A percentile compares a stretch with the other conserved stretches of the same genome.
These are phyloP conservation scores for Rhodotorula diobovata DNA, from an alignment of 768 basidiomycete genomes.

Conservation along the genomic window DNA sequence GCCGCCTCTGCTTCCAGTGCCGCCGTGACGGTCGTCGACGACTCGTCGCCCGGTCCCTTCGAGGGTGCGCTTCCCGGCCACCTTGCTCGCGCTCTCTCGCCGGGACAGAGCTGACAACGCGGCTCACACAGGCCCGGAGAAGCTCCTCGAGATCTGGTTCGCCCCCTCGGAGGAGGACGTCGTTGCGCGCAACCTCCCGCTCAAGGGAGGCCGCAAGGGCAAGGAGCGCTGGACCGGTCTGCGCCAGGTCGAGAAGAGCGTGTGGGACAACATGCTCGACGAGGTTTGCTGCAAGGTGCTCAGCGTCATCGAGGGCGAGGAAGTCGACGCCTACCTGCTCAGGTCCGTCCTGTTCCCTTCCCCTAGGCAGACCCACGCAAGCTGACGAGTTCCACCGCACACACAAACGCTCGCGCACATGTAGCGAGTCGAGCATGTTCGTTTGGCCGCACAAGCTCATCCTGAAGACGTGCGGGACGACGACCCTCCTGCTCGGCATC, in stretches of 20 bases:
- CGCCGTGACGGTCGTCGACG: constrained; percentile 26
- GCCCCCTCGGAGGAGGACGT: constrained; percentile 63
- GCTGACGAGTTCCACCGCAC: too few species aligned
- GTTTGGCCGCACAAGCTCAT: constrained; percentile 92
- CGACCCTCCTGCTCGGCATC: constrained; percentile 90
- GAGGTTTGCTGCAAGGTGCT: constrained; percentile 96
- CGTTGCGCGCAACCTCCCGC: constrained; percentile 15
- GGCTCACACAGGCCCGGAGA: constrained; percentile 36
- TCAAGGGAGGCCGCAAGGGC: constrained; percentile 41
- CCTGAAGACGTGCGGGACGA: constrained; percentile 98
- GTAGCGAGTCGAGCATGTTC: constrained; percentile 96
- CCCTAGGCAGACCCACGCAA: too few species aligned
- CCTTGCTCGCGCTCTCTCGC: constrained; percentile 68
- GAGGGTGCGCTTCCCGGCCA: constrained; percentile 64
- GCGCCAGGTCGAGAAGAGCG: constrained; percentile 63
- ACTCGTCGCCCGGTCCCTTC: constrained; percentile 32
- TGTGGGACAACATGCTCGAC: constrained; percentile 97
- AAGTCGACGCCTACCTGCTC: constrained; percentile 90
- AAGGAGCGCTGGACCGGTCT: constrained; percentile 63
- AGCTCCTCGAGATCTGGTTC: constrained; percentile 92
- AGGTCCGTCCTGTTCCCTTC: constrained; percentile 60
- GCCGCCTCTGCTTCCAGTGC: neutral
- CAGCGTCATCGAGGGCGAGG: constrained; percentile 78
- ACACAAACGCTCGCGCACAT: too few species aligned
- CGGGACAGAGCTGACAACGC: neutral